Evolutionary conservation across 495 filamentous ascomycete genomes (phyloP).

Genomic region (Mycothermus thermophilus): DNA sequence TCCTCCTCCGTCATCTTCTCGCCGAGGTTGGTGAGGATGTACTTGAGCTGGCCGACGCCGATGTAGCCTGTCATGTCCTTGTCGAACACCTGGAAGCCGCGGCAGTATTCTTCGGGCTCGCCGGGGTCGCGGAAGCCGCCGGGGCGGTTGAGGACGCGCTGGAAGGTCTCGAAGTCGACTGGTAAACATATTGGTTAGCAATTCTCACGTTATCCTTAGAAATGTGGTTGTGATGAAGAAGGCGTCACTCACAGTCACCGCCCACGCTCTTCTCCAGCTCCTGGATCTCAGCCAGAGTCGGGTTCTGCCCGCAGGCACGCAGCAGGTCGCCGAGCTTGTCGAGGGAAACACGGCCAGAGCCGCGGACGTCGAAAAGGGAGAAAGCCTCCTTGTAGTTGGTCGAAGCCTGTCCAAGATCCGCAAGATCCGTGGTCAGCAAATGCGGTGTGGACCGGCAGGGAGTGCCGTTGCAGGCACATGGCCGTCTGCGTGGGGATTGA

Average conservation of each 20-base stretch:
- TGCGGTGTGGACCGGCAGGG: too few relatives aligned
- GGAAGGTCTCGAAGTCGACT: slow-evolving; percentile 98
- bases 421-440: too few relatives aligned
- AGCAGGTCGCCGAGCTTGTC: slow-evolving; percentile 85
- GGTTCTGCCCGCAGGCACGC: slow-evolving; percentile 94
- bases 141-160: slow-evolving; percentile 87
- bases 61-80: slow-evolving; percentile 98
- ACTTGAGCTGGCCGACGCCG: slow-evolving; percentile 88
- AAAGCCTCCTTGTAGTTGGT: slow-evolving; percentile 99
- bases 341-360: slow-evolving; percentile 74
- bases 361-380: slow-evolving; percentile 97
- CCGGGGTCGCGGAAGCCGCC: slow-evolving; percentile 96
- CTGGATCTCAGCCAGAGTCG: slow-evolving; percentile 77
- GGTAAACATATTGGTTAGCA: too few relatives aligned
- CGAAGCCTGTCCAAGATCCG: slow-evolving; percentile 75
- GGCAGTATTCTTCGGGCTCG: slow-evolving; percentile 94
- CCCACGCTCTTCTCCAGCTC: slow-evolving; percentile 82
- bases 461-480: too few relatives aligned
- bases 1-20: slow-evolving; percentile 99
- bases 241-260: slow-evolving; percentile 76
- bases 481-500: too few relatives aligned
- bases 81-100: slow-evolving; percentile 97
- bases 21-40: slow-evolving; percentile 90
- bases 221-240: too few relatives aligned
- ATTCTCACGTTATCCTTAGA: too few relatives aligned